These are phyloP conservation scores for Populus pruinosa DNA, from an alignment of 345 rosid species.

Conservation along the genomic window DNA sequence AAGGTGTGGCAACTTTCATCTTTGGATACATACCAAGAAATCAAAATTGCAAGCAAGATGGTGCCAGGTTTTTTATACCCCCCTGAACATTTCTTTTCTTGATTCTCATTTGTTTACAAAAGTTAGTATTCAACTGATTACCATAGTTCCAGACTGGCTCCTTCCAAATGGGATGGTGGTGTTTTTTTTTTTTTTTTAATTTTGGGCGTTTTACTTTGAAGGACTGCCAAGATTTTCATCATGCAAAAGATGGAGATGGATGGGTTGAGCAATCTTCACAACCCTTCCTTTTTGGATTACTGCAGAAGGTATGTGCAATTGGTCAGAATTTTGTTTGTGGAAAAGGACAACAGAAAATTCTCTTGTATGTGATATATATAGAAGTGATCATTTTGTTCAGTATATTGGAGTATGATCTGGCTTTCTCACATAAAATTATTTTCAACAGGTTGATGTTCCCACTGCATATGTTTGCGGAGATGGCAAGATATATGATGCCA, in stretches of 20 bases:
- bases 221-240: conserved; percentile 97
- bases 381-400: background rate
- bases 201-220: conserved; percentile 28
- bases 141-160: conserved; percentile 12
- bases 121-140: background rate
- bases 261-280: conserved; percentile 95
- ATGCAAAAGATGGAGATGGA: conserved; percentile 98
- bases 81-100: background rate
- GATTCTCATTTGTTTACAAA: background rate
- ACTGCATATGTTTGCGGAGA: conserved; percentile 85
- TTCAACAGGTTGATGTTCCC: conserved; percentile 71
- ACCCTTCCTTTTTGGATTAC: conserved; percentile 69
- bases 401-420: background rate
- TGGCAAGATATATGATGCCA: conserved; percentile 82
- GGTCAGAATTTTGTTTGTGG: background rate
- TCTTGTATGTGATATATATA: background rate
- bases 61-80: conserved; percentile 75
- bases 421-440: conserved; percentile 17
- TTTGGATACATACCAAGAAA: conserved; percentile 73
- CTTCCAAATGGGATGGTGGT: background rate
- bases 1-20: conserved; percentile 69
- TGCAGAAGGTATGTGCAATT: conserved; percentile 67
- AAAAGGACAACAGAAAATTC: background rate
- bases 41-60: conserved; percentile 91
- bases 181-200: conserved; percentile 13